Percentiles rank a stretch among this genome's conserved stretches.
phyloP scores from a whole-genome alignment of 2,329 filamentous ascomycete species.

The Corniculantispora saksenae region DNA sequence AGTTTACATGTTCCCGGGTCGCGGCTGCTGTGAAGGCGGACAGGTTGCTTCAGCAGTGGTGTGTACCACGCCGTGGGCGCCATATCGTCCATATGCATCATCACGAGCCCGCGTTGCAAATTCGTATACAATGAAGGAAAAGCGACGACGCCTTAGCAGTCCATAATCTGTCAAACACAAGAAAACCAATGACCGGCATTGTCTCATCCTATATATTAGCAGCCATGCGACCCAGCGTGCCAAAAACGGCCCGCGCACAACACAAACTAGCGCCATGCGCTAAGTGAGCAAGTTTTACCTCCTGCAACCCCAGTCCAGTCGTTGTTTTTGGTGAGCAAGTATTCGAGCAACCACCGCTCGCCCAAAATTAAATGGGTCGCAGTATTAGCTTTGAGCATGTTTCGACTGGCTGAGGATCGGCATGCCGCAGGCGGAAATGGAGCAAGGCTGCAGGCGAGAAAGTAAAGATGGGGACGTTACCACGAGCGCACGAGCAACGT shows the following conservation, averaged over 20 bases:
- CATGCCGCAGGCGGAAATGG: background rate
- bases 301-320: background rate
- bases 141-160: background rate
- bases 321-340: background rate
- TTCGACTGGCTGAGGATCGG: constrained; percentile 12
- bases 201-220: constrained; percentile 11
- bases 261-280: constrained; percentile 4
- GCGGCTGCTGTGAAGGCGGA: constrained; percentile 22
- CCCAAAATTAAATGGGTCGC: background rate
- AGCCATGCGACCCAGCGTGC: constrained; percentile 2
- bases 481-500: background rate
- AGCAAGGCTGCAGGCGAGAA: background rate
- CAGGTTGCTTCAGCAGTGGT: constrained; percentile 19
- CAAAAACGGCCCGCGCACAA: background rate
- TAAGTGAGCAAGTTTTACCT: constrained; percentile 16
- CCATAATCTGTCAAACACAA: background rate
- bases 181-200: background rate
- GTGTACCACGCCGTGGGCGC: constrained; percentile 17
- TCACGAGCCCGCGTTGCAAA: background rate
- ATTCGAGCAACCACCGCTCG: background rate
- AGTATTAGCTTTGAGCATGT: constrained; percentile 12
- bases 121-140: background rate
- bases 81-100: constrained; percentile 15
- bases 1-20: constrained; percentile 30
- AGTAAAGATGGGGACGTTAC: background rate